Evolutionary conservation across 2,329 filamentous ascomycete species (phyloP), one percentile per base, ranked within the genome.

Genomic region (Phialophora macrospora): DNA sequence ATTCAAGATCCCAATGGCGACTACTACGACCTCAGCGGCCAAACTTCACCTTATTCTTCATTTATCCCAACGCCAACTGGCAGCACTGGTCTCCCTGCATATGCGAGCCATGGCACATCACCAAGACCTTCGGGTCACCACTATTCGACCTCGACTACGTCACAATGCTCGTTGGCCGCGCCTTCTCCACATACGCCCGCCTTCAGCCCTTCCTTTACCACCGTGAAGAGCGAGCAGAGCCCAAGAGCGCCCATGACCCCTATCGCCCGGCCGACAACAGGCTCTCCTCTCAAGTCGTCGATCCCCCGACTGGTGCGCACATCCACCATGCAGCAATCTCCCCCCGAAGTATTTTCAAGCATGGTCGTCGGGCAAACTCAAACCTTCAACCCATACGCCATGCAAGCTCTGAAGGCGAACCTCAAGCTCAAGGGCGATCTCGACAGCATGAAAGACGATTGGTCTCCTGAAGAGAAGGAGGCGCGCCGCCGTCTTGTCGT

Each of bases 361-460:
- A 72, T 80, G 58, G 76, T 75, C 52, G 49, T 65, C 7, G 77
- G 80, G 3, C 81, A 83, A 46, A 66, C 70, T 3, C 67, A 71
- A 32, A 71, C 46, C 52, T 91, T 93, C 78, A 92, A 93, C 72
- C 90, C 90, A 0, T 93, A 96, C 74, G 86, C 88, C 3, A 85
- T 94, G 71, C 94, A 93, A 74, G 89, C 92, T 17, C 68, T 71
- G 20, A 97, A 97, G 80, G 95, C 93, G 0, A 82, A 90, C 20
- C 82, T 98, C 32, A 92, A 95, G 74, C 90, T 98, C 66, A 86
- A 90, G 61, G 93, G 93, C 22, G 91, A 97, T 73, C 84, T 99
- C 55, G 88, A 93, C 59, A 81, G 83, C 7, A 97, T 98, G 94
- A 88, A 88, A 0, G 85, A 90, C 68, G 85, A 88, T 68, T 99